Conservation (phyloP, 306 rosid species). For the Canavalia ensiformis region DNA sequence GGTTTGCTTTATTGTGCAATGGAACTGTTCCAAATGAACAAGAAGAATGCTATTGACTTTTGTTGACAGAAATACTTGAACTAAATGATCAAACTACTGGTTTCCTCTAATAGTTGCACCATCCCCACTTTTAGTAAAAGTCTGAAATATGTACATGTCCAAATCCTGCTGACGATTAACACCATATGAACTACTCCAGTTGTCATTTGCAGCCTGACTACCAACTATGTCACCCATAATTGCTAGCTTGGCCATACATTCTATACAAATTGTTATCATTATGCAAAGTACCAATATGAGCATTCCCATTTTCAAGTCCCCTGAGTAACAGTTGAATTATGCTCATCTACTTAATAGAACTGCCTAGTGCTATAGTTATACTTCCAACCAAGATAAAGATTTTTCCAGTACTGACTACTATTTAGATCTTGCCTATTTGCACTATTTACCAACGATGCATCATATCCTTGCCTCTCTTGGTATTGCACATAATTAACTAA, state of each 20-base stretch:
- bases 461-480: constrained; percentile 59
- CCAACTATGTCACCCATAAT: constrained; percentile 55
- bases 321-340: constrained; percentile 46
- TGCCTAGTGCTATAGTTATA: constrained; percentile 70
- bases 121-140: constrained; percentile 46
- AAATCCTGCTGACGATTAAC: constrained; percentile 55
- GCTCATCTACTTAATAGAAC: constrained; percentile 73
- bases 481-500: constrained; percentile 52
- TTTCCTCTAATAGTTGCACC: constrained; percentile 51
- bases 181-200: constrained; percentile 60
- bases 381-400: constrained; percentile 93
- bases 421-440: constrained; percentile 60
- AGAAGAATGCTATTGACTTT: constrained; percentile 60
- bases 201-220: constrained; percentile 57
- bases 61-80: constrained; percentile 48
- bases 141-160: constrained; percentile 49
- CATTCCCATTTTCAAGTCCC: constrained; percentile 58
- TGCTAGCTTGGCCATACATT: constrained; percentile 53
- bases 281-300: constrained; percentile 45
- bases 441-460: constrained; percentile 50
- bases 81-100: constrained; percentile 56
- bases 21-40: constrained; percentile 63
- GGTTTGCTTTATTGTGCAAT: constrained; percentile 61
- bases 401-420: constrained; percentile 74
- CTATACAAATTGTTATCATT: constrained; percentile 49